phyloP scores from a whole-genome alignment of 2,329 filamentous ascomycete genomes.

The Clonostachys rosea region DNA sequence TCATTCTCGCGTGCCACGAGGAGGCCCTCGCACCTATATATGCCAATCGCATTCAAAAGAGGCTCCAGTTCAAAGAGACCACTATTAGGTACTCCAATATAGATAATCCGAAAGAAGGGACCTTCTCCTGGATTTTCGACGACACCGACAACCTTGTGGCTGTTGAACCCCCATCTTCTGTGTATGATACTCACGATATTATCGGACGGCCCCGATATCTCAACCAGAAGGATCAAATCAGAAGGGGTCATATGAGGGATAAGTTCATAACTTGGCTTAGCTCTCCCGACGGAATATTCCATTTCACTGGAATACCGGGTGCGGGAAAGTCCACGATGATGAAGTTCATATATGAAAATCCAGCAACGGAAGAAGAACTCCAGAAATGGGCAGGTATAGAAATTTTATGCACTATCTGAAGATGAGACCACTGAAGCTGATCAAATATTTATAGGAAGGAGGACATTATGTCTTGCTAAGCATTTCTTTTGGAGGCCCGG shows the following conservation, averaged over 20 bases:
- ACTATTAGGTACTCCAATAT: background rate
- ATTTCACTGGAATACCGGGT: background rate
- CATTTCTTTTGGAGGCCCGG: background rate
- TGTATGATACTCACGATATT: too few species aligned
- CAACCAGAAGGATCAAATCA: background rate
- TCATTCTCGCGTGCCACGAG: background rate
- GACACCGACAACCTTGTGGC: background rate
- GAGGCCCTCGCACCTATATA: background rate
- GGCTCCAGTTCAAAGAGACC: background rate
- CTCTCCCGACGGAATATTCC: background rate
- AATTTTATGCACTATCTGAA: background rate
- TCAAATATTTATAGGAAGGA: background rate
- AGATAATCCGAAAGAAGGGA: background rate
- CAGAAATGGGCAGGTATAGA: background rate
- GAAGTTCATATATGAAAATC: background rate
- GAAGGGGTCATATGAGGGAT: background rate
- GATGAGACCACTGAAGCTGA: background rate
- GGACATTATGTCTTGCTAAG: background rate
- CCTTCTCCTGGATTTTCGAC: background rate
- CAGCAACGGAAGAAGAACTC: background rate
- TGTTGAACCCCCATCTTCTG: too few species aligned
- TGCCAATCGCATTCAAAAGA: background rate
- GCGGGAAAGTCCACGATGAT: background rate
- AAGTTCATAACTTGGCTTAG: background rate
- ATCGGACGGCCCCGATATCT: too few species aligned